Conservation (phyloP, 192 early-diverging fungal genomes). For the Mortierella hygrophila region DNA sequence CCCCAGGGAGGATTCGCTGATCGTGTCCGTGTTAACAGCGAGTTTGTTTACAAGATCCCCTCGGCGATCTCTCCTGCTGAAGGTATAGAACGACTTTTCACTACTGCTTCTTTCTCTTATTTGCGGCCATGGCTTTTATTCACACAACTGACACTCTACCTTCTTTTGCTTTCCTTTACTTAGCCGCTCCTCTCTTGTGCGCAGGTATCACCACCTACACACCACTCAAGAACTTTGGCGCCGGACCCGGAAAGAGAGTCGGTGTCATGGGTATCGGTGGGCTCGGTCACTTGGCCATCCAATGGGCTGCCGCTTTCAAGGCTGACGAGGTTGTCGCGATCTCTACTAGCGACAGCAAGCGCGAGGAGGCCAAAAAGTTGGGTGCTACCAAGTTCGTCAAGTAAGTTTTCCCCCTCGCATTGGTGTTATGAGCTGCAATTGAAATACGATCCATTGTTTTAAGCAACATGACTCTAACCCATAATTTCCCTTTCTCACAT, state of each 20-base stretch:
- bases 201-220: slow-evolving; percentile 83
- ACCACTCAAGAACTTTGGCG: slow-evolving; percentile 65
- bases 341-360: slow-evolving; percentile 67
- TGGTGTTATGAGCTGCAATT: neutral
- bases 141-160: neutral
- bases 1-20: slow-evolving; percentile 70
- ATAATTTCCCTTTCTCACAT: neutral
- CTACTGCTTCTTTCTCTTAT: neutral
- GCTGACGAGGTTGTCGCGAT: slow-evolving; percentile 68
- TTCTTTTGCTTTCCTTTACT: neutral
- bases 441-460: neutral
- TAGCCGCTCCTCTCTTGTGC: slow-evolving; percentile 84
- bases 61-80: slow-evolving; percentile 64
- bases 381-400: slow-evolving; percentile 70
- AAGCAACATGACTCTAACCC: neutral
- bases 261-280: slow-evolving; percentile 80
- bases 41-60: slow-evolving; percentile 76
- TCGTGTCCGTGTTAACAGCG: slow-evolving; percentile 68
- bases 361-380: slow-evolving; percentile 65
- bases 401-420: slow-evolving; percentile 12
- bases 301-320: slow-evolving; percentile 71
- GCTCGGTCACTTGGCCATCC: slow-evolving; percentile 76
- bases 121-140: neutral
- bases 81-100: slow-evolving; percentile 32
- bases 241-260: slow-evolving; percentile 63